Base-by-base conservation (phyloP, 352 stramenopile species). In the Pythium plurisporium region DNA sequence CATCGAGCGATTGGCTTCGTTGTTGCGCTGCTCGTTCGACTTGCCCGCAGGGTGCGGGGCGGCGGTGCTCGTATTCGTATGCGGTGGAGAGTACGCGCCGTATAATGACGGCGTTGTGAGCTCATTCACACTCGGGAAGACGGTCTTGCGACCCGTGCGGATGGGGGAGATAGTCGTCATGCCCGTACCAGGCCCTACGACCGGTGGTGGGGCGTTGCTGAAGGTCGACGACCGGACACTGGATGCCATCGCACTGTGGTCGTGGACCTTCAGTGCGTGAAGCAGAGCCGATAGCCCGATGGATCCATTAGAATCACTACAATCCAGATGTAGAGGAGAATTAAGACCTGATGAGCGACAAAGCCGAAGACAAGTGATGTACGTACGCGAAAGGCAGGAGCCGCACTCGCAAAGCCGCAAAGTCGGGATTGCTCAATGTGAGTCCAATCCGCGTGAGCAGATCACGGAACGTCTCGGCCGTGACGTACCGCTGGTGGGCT, bases 1-100 rank as follows among this genome's bases (percentile, higher is more conserved):
- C 54, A 80, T 79, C 2, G 79, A 79, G 1, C 74, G 76, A 4
- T 74, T 87, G 23, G 72, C 75, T 61, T 88, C 81, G 10, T 67
- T 71, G 55, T 91, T 89, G 25, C 81, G 74, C 54, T 91, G 77
- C 38, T 89, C 70, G 44, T 79, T 91, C 3, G 82, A 87, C 62
- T 91, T 91, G 2, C 82, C 82, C 8, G 79, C 79, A 41, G 79
- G 46, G 20, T 84, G 70, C 0, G 67, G 53, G 1, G 61, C 12
- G 1, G 60, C 12, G 4, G 11, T 20, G 7, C 12, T 48, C 1
- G 20, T 55, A 3, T 26, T 19, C n/a, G n/a, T n/a, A n/a, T n/a
- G n/a, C n/a, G n/a, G n/a, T n/a, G n/a, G n/a, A n/a, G n/a, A n/a
- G 6, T 40, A 5, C 5, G 42, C 55, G 4, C 36, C 44, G 10